phyloP scores from a whole-genome alignment of 208 protist genomes.

The Leishmania gerbilli region DNA sequence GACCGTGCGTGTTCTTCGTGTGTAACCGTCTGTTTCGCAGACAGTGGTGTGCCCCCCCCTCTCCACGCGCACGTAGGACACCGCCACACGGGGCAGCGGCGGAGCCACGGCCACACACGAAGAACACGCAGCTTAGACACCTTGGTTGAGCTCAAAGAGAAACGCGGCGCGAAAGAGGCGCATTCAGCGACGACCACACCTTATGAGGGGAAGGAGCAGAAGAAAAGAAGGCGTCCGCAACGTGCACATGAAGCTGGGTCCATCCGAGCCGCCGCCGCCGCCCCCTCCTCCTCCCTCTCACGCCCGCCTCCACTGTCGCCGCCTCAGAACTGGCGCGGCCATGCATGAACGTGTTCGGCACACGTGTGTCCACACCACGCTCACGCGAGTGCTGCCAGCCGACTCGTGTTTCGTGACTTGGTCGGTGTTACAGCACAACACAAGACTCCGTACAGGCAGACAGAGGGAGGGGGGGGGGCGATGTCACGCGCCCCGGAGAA shows the following conservation, averaged over 20 bases:
- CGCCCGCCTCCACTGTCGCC: too few relatives aligned
- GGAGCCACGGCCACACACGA: neutral
- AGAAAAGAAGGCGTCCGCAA: neutral
- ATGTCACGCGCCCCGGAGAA: neutral
- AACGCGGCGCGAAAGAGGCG: neutral
- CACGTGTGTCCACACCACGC: too few relatives aligned
- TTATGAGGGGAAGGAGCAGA: neutral
- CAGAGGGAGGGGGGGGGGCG: neutral
- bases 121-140: too few relatives aligned
- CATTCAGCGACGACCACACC: neutral
- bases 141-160: neutral
- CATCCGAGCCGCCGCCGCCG: neutral
- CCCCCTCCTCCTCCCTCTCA: neutral
- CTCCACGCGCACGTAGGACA: neutral
- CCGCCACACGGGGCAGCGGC: neutral
- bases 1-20: neutral
- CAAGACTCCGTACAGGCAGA: neutral
- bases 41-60: neutral
- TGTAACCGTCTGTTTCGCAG: neutral
- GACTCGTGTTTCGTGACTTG: too few relatives aligned
- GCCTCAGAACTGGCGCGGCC: too few relatives aligned
- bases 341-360: too few relatives aligned
- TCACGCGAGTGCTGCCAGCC: too few relatives aligned
- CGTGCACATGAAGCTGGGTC: neutral
- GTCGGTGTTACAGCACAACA: too few relatives aligned